Evolutionary conservation across 768 basidiomycete genomes (phyloP), one percentile per base, ranked within the genome.

Genomic region (Tylopilus sp.): DNA sequence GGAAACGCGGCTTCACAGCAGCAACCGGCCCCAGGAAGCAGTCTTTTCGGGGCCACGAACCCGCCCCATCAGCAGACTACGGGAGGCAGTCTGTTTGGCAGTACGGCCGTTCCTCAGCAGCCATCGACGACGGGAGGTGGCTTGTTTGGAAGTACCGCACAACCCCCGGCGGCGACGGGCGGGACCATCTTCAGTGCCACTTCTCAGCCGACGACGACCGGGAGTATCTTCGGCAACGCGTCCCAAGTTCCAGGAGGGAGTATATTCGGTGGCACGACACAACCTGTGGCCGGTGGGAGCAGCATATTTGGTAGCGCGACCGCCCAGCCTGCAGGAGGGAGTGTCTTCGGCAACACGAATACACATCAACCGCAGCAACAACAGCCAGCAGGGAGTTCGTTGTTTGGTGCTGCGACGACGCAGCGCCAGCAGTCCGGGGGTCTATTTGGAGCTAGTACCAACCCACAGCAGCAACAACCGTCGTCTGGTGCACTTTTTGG

Each of bases 31-130:
- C 40, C 69, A 26, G 59, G 64, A 1, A 56, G 61, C 14, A 44
- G 24, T 50, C 22, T 71, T 17, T 71, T 70, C n/a, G 70, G 68
- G 22, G 51, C 28, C 34, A 55, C 57, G 9, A 54, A 55, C 57
- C 47, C 50, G 14, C 52, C 67, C 30, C 69, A 72, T 28, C 66
- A 62, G 41, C 52, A 60, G 7, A 48, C 58, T 16, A 41, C 45
- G 14, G 63, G 63, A 24, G 41, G 59, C 11, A 31, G 53, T n/a
- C 51, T 59, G 30, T 63, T 63, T 17, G 63, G 63, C 34, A 36
- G 34, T 34, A 45, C 60, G 11, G 30, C 17, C 16, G n/a, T 57
- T 33, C 25, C 53, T 31, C 62, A 62, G 10, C 62, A 61, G 10
- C 50, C 55, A 25, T 46, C 53, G 6, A n/a, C 33, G 36, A 52